Conservation (phyloP, 371 early-diverging fungal species). For the Lichtheimia ornata region DNA sequence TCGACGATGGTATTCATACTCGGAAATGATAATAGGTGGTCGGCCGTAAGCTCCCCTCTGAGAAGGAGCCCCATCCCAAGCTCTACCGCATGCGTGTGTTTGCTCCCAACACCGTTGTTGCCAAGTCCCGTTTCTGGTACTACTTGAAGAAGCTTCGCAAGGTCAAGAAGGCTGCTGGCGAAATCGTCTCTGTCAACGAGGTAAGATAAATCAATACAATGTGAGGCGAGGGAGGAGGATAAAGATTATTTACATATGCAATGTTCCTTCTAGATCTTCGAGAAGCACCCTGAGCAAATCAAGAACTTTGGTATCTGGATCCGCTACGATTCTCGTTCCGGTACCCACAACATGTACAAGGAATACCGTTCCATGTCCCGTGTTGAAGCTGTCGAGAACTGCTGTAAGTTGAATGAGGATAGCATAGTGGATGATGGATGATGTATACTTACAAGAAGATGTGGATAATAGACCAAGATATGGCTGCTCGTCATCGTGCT, state of each 20-base stretch:
- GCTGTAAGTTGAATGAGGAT: slow-evolving; percentile 50
- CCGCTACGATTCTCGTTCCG: slow-evolving; percentile 97
- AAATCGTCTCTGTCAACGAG: slow-evolving; percentile 95
- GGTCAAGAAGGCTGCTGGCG: slow-evolving; percentile 96
- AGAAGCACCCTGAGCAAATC: slow-evolving; percentile 86
- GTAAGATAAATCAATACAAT: slow-evolving; percentile 38
- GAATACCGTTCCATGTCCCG: slow-evolving; percentile 98
- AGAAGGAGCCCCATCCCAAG: slow-evolving; percentile 90
- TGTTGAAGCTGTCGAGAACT: slow-evolving; percentile 87
- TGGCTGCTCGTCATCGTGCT: slow-evolving; percentile 97
- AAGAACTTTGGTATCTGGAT: slow-evolving; percentile 99
- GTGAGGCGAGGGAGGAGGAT: too few species aligned
- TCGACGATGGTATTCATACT: slow-evolving; percentile 3
- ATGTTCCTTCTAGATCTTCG: slow-evolving; percentile 69
- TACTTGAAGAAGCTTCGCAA: slow-evolving; percentile 96
- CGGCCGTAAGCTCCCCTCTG: slow-evolving; percentile 91
- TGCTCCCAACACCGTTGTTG: slow-evolving; percentile 96
- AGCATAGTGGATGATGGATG: neutral
- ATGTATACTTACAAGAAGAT: neutral
- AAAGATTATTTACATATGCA: neutral
- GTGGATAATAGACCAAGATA: slow-evolving; percentile 80
- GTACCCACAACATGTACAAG: slow-evolving; percentile 99
- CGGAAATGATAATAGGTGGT: slow-evolving; percentile 36
- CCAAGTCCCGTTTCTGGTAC: slow-evolving; percentile 98
- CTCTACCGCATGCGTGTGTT: slow-evolving; percentile 97